phyloP scores from a whole-genome alignment of 148 eudicot genomes.

The Polygonum aviculare region DNA sequence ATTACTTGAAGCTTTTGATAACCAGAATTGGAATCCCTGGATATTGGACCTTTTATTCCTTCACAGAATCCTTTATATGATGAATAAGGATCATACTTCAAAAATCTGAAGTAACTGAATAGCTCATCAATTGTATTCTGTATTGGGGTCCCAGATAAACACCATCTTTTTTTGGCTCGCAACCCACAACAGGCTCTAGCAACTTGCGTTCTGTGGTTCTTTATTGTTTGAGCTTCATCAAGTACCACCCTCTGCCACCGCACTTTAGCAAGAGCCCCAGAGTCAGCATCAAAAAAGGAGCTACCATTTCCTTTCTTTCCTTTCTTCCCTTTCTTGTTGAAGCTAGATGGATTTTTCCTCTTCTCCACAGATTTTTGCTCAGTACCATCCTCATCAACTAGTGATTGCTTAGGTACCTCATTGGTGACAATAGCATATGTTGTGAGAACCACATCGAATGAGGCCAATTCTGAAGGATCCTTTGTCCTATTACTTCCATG shows the following conservation, averaged over 20 bases:
- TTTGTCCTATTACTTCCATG: slow-evolving; percentile 89
- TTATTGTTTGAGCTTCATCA: slow-evolving; percentile 97
- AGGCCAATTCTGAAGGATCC: slow-evolving; percentile 65
- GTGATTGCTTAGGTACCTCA: slow-evolving; percentile 89
- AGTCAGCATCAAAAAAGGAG: slow-evolving; percentile 32
- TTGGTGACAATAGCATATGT: slow-evolving; percentile 85
- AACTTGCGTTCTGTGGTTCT: slow-evolving; percentile 86
- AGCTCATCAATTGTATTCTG: slow-evolving; percentile 91
- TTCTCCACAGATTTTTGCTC: slow-evolving; percentile 64
- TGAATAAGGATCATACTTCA: slow-evolving; percentile 78
- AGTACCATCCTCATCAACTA: slow-evolving; percentile 69
- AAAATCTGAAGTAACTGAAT: slow-evolving; percentile 88
- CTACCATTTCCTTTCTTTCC: slow-evolving; percentile 48
- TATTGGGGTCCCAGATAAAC: slow-evolving; percentile 97
- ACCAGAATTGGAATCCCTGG: slow-evolving; percentile 70
- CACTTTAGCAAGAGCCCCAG: slow-evolving; percentile 82
- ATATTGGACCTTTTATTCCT: slow-evolving; percentile 57
- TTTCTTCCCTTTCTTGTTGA: slow-evolving; percentile 58
- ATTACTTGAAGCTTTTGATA: slow-evolving; percentile 92
- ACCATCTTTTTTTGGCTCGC: slow-evolving; percentile 93
- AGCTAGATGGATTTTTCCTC: slow-evolving; percentile 32
- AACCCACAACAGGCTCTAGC: slow-evolving; percentile 98
- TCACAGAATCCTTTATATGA: slow-evolving; percentile 51
- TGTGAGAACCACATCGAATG: slow-evolving; percentile 79
- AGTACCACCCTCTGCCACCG: slow-evolving; percentile 88